phyloP scores from a whole-genome alignment of 257 asterid genomes.

The Penstemon barbatus region DNA sequence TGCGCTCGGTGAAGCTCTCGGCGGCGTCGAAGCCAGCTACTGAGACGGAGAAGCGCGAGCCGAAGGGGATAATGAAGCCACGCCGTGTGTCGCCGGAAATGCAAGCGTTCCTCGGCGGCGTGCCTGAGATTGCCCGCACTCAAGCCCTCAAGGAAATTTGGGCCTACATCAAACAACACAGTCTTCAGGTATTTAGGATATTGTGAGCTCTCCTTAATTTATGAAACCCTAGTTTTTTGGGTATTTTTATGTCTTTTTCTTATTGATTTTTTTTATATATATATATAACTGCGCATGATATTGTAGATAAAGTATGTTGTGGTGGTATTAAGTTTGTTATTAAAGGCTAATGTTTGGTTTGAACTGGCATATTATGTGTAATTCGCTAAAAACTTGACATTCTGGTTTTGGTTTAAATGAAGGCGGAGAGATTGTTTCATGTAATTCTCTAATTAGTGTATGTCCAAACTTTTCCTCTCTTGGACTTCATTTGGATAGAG shows the following conservation, averaged over 20 bases:
- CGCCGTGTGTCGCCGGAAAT: constrained; percentile 74
- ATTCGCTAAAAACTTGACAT: no score
- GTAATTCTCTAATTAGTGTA: no score
- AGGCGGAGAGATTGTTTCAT: no score
- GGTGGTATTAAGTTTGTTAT: neutral
- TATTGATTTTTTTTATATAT: neutral
- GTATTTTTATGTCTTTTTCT: neutral
- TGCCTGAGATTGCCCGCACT: constrained; percentile 75
- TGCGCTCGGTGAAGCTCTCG: constrained; percentile 38
- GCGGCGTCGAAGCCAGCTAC: constrained; percentile 60
- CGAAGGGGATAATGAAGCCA: constrained; percentile 87
- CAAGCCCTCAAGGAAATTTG: constrained; percentile 75
- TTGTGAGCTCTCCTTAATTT: neutral
- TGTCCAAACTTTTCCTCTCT: no score
- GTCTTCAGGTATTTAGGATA: constrained; percentile 69
- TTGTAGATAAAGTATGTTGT: neutral
- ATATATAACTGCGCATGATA: neutral
- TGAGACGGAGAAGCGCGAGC: constrained; percentile 71
- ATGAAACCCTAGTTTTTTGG: constrained; percentile 7
- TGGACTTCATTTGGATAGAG: no score
- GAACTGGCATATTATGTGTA: no score
- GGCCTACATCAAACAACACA: constrained; percentile 69
- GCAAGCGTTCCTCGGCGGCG: constrained; percentile 89
- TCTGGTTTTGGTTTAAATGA: no score
- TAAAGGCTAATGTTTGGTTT: neutral